Base-by-base conservation (phyloP, 192 early-diverging fungal species). In the Pilobolus umbonatus region DNA sequence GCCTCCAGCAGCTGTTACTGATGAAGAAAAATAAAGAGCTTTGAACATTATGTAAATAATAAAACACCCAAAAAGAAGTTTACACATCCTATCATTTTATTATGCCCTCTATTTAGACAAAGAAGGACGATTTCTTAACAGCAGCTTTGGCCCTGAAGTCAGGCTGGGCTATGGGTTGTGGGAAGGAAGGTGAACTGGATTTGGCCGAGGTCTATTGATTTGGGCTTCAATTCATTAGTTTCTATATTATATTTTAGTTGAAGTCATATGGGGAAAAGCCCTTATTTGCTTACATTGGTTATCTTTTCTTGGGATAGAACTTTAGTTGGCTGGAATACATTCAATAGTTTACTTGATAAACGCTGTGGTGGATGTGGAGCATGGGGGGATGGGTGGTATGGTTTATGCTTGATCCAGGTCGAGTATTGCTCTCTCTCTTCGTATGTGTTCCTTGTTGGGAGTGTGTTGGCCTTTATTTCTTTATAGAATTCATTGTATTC, bases 1-100 rank as follows among this genome's bases (percentile, higher is more conserved):
- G 57, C 88, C 88, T 22, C 39, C 42, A 4, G n/a, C 43, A 11
- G 71, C 54, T 48, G 65, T 64, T 15, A 55, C 57, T 26, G 50
- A 52, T 42, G 51, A 45, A 4, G 62, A 62, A 14, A 36, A 60
- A 48, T 28, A 47, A 26, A 46, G 35, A n/a, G n/a, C n/a, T n/a
- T n/a, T n/a, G n/a, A n/a, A n/a, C n/a, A n/a, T n/a, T n/a, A n/a
- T 29, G 30, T 45, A 45, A 44, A 57, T 15, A 30, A 28, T 10
- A 31, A 34, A 12, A 22, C 32, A 4, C 5, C 28, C 25, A 2
- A 55, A 28, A 32, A 43, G 5, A 28, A 56, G 19, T 10, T 11
- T 26, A 28, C 53, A 14, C 30, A 4, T 52, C 2, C 32, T 52
- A 3, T 52, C 35, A 7, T 21, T 52, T 14, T 6, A 28, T 14